Conservation (phyloP, 2,329 filamentous ascomycete species). For the Samsoniella hepiali region DNA sequence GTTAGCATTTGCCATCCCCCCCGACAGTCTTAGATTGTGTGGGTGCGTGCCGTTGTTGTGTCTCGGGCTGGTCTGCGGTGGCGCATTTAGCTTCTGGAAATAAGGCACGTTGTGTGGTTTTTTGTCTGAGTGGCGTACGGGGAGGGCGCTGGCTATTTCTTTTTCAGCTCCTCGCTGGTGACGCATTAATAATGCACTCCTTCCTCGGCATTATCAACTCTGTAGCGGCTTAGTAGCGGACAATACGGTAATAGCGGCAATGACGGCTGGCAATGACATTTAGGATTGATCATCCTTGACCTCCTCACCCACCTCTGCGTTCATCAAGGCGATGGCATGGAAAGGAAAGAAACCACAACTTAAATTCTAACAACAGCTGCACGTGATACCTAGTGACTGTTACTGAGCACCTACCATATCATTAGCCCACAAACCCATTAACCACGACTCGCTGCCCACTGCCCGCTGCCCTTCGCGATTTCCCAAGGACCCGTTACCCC, state of each 20-base stretch:
- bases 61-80: background rate
- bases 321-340: background rate
- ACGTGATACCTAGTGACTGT: conserved; percentile 1
- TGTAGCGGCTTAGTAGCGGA: background rate
- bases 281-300: too few species aligned
- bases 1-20: too few species aligned
- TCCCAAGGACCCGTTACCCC: conserved; percentile 15
- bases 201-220: background rate
- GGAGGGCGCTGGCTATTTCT: background rate
- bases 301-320: too few species aligned
- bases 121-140: background rate
- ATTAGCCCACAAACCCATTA: background rate
- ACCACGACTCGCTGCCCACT: too few species aligned
- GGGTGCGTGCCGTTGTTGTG: background rate
- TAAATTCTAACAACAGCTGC: background rate
- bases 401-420: background rate
- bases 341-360: background rate
- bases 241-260: conserved; percentile 3
- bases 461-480: background rate
- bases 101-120: background rate
- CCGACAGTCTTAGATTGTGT: background rate
- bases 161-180: background rate
- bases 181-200: background rate
- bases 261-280: background rate
- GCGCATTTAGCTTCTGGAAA: conserved; percentile 2